These are phyloP conservation scores for Raphanus raphanistrum DNA, from an alignment of 345 rosid species.

Conservation along the genomic window DNA sequence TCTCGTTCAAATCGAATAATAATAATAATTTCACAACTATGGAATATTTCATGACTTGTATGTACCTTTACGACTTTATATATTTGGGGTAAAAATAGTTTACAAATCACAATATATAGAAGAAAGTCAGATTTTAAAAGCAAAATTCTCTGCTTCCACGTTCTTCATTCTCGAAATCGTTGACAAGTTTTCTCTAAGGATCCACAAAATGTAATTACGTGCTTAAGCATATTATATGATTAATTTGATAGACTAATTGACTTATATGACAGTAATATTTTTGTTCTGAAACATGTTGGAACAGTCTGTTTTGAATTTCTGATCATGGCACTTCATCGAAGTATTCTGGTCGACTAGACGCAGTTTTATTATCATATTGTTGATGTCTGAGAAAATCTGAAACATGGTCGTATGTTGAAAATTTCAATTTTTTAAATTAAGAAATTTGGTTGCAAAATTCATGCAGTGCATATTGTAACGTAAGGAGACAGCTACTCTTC, in stretches of 20 bases:
- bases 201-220: constrained; percentile 23
- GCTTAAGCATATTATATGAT: constrained; percentile 35
- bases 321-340: constrained; percentile 31
- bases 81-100: not conserved
- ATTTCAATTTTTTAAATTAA: not conserved
- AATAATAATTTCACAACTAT: not conserved
- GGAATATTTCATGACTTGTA: not conserved
- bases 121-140: constrained; percentile 11
- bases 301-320: constrained; percentile 11
- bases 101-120: not conserved
- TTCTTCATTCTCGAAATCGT: constrained; percentile 26
- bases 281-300: not conserved
- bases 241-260: constrained; percentile 21
- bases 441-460: constrained; percentile 23
- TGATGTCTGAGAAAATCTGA: constrained; percentile 2
- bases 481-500: constrained; percentile 26
- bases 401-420: constrained; percentile 17
- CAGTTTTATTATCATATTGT: constrained; percentile 7
- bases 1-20: not conserved
- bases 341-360: constrained; percentile 18
- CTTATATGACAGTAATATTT: not conserved
- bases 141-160: constrained; percentile 33
- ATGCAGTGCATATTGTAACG: constrained; percentile 37
- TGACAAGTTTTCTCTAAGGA: constrained; percentile 22
- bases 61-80: not conserved